Base-by-base conservation (phyloP, 257 asterid genomes). In the Buddleja alternifolia region DNA sequence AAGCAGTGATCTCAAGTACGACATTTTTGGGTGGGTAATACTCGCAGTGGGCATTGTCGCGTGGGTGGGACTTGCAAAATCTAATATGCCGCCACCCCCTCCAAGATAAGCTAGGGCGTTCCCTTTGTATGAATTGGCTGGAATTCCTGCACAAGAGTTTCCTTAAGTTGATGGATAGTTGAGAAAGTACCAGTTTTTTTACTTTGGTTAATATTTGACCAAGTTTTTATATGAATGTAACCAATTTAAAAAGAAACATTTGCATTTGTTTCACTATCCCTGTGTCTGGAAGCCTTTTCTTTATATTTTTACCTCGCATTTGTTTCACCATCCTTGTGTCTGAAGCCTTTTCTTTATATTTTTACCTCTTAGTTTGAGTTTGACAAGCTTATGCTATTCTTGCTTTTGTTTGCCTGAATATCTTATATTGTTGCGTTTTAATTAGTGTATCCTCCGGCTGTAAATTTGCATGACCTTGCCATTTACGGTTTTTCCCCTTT, bases 51-150 rank as follows among this genome's bases (percentile, higher is more conserved):
- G 89, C 46, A 72, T 86, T 24, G 55, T 79, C 12, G 81, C 83
- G 20, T 88, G 89, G 89, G 58, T 86, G 9, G 90, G 88, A 34
- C 78, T 82, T 70, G 81, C 84, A 53, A 86, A 83, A 76, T 77
- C 90, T 14, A 72, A 82, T 44, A 55, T 73, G 75, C 87, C 86
- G 20, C 83, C 92, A 3, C 78, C 88, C 50, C 85, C 90, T 64
- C 60, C 84, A 0, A 66, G 76, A 47, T 84, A 75, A 74, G 67
- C 17, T 21, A 10, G 8, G 60, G 39, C 8, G 17, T 52, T 40
- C 15, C 53, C 70, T 63, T 62, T 59, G 1, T 67, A 24, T 16
- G 62, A 45, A 7, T 68, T 48, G 10, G n/a, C 54, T 45, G 47
- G 41, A 3, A 11, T 56, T 42, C 53, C 56, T 36, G 66, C 70